A percentile compares a stretch with the other conserved stretches of the same genome.
Evolutionary conservation across 2,329 filamentous ascomycete species (phyloP).

Genomic region (Stachybotrys chartarum): DNA sequence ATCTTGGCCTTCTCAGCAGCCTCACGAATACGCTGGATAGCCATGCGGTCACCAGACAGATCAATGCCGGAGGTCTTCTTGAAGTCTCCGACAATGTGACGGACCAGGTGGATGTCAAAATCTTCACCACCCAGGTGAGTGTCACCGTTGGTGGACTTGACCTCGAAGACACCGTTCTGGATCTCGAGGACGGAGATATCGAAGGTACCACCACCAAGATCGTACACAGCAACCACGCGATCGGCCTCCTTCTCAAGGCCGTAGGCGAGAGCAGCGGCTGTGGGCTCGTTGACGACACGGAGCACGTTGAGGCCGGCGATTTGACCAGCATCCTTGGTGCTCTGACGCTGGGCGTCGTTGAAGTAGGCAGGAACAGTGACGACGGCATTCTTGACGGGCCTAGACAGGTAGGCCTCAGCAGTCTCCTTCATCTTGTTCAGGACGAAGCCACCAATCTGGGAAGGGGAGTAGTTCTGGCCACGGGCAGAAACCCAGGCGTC

Average conservation of each 20-base stretch:
- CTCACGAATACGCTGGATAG: slow-evolving; percentile 97
- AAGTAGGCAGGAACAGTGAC: slow-evolving; percentile 98
- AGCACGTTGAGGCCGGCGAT: slow-evolving; percentile 95
- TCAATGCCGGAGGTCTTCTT: slow-evolving; percentile 94
- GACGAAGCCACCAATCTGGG: slow-evolving; percentile 95
- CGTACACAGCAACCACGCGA: slow-evolving; percentile 87
- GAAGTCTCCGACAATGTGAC: slow-evolving; percentile 89
- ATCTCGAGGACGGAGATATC: slow-evolving; percentile 98
- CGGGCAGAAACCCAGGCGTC: slow-evolving; percentile 94
- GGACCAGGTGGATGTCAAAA: slow-evolving; percentile 91
- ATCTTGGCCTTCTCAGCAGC: slow-evolving; percentile 99
- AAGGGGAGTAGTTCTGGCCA: slow-evolving; percentile 92
- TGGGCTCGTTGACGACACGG: slow-evolving; percentile 97
- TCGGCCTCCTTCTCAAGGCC: slow-evolving; percentile 93
- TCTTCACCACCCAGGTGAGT: slow-evolving; percentile 98
- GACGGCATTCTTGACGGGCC: slow-evolving; percentile 88
- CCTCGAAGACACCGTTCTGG: slow-evolving; percentile 96
- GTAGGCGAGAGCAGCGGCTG: slow-evolving; percentile 90
- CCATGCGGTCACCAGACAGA: slow-evolving; percentile 89
- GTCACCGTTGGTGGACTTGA: slow-evolving; percentile 98
- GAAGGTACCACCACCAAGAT: slow-evolving; percentile 97
- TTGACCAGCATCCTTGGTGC: slow-evolving; percentile 95
- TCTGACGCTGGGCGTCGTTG: slow-evolving; percentile 96
- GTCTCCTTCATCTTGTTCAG: slow-evolving; percentile 99
- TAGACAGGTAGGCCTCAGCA: slow-evolving; percentile 85